Conservation (phyloP, 176 grass and related monocot species). For the Aechmea fasciata region DNA sequence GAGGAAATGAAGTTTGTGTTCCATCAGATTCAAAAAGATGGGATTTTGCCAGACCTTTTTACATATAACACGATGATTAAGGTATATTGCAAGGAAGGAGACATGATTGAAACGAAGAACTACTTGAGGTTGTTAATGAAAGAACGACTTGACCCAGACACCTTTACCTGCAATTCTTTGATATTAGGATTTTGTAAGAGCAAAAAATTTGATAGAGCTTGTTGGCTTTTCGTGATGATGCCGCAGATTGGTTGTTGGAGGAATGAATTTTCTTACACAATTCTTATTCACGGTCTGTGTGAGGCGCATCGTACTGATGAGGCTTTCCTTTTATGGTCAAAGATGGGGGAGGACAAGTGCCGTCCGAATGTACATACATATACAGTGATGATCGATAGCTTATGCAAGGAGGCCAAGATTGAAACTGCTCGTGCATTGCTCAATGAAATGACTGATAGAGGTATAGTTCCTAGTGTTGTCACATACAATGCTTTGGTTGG, state of each 20-base stretch:
- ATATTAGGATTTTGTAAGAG: constrained; percentile 42
- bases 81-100: constrained; percentile 56
- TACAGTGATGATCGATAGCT: constrained; percentile 46
- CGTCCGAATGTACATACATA: constrained; percentile 51
- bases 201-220: constrained; percentile 45
- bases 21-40: constrained; percentile 39
- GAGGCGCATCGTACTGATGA: constrained; percentile 20
- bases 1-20: constrained; percentile 44
- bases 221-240: constrained; percentile 77
- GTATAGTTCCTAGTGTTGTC: constrained; percentile 31
- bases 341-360: constrained; percentile 51
- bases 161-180: constrained; percentile 51
- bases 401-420: constrained; percentile 51
- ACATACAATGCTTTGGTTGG: constrained; percentile 51
- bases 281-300: constrained; percentile 61
- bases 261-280: constrained; percentile 74
- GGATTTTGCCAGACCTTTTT: constrained; percentile 35
- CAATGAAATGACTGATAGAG: constrained; percentile 56
- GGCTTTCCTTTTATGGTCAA: constrained; percentile 40
- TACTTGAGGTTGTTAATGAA: constrained; percentile 47
- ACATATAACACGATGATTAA: constrained; percentile 79
- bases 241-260: constrained; percentile 45
- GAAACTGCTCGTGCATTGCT: constrained; percentile 36
- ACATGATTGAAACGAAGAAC: constrained; percentile 27
- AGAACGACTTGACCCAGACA: constrained; percentile 34